Evolutionary conservation across 2,329 filamentous ascomycete genomes (phyloP), one percentile per base, ranked within the genome.

Genomic region (Ustulina deusta): DNA sequence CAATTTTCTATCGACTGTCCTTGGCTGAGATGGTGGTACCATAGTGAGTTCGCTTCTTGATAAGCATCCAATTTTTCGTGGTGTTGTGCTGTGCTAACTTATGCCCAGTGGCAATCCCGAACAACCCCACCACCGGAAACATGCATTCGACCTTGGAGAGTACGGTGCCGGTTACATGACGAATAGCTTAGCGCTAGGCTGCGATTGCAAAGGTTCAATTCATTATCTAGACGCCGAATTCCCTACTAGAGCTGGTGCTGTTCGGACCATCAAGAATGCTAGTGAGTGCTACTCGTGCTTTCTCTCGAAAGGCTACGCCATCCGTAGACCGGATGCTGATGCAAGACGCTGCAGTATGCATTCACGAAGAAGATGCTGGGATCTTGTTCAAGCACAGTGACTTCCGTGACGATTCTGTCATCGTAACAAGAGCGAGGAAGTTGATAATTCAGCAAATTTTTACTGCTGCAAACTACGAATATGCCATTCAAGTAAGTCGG

Each of bases 381-480:
- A 96, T 97, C 66, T 84, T 97, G 0, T 97, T 97, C 87, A 97
- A 97, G 82, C 93, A 97, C 81, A 94, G 90, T 17, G 94, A 97
- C 80, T 97, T 97, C 87, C 88, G 94, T 42, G 94, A 97, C 76
- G 91, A 96, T 49, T 95, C 92, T 0, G 88, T 90, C 62, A 93
- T 96, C 10, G 92, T 97, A 4, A 97, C 94, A 0, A 90, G 94
- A 29, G 93, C 90, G 1, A 89, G 93, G 61, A 97, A 96, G 78
- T 87, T 97, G 65, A 86, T 97, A 76, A 86, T 97, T 72, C 94
- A 93, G 71, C 94, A 97, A 74, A 91, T 97, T 77, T 97, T 97
- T 82, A 97, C 94, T 0, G 94, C 94, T 0, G 94, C 94, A 29
- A 97, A 97, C 83, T 97, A 97, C 81, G 94, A 97, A 79, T 97